phyloP scores from a whole-genome alignment of 2,329 filamentous ascomycete genomes.

The Alternaria atra region DNA sequence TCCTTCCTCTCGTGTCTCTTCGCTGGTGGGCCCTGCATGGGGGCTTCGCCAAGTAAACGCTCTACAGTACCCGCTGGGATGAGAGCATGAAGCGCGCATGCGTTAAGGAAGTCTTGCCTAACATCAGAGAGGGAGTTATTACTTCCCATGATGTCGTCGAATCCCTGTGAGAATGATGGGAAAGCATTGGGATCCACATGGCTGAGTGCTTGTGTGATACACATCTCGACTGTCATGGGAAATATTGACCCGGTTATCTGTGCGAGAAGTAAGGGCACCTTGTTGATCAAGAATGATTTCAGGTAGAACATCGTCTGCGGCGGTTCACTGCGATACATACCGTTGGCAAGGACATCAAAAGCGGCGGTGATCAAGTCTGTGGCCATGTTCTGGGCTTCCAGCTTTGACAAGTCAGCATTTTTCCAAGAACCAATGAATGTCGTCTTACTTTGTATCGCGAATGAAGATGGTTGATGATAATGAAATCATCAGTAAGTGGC shows the following conservation, averaged over 20 bases:
- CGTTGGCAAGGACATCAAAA: constrained; percentile 89
- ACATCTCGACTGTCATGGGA: constrained; percentile 68
- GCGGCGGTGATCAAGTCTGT: constrained; percentile 86
- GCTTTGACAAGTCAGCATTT: constrained; percentile 58
- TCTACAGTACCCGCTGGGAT: constrained; percentile 81
- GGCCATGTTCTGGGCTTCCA: constrained; percentile 78
- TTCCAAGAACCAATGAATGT: neutral
- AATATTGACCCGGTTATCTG: constrained; percentile 67
- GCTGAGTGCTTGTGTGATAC: constrained; percentile 71
- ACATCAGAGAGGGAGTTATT: constrained; percentile 71
- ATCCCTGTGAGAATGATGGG: constrained; percentile 70
- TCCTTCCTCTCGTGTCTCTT: constrained; percentile 80
- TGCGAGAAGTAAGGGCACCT: constrained; percentile 69
- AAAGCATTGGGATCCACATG: constrained; percentile 70
- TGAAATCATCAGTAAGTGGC: constrained; percentile 82
- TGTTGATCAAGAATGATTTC: constrained; percentile 85
- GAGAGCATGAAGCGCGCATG: constrained; percentile 88
- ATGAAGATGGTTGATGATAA: constrained; percentile 80
- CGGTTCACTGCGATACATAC: constrained; percentile 75
- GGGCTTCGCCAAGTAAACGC: constrained; percentile 81
- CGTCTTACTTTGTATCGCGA: constrained; percentile 79
- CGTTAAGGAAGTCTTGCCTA: constrained; percentile 84
- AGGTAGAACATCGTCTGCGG: constrained; percentile 72
- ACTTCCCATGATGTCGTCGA: constrained; percentile 64
- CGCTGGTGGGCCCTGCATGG: constrained; percentile 78